Evolutionary conservation across 768 basidiomycete species (phyloP), one percentile per base, ranked within the genome.

Genomic region (Brasilioporus rufonigricans): DNA sequence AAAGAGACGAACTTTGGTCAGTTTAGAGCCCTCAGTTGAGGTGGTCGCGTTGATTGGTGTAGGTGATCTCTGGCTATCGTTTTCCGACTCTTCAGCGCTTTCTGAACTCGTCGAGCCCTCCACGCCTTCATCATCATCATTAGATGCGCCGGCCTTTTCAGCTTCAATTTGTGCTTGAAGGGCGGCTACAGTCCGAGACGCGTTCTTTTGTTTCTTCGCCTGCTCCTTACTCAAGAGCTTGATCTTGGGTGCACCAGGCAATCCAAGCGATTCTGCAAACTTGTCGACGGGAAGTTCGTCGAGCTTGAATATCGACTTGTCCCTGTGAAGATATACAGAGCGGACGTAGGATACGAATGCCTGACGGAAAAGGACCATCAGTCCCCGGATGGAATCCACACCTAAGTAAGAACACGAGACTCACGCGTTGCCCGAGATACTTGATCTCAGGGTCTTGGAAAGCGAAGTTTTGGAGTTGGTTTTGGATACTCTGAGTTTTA

Each of bases 381-480:
- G 49, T 19, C 23, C 1, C 32, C 0, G 2, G 2, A 29, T 0
- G 5, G 33, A 1, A 35, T 38, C 4, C 8, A 4, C 1, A 5
- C 10, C 11, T 1, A 2, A 35, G 18, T 2, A 33, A 27, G 44
- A 55, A 21, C 8, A 21, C 38, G 39, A 35, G 29, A 79, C 86
- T 54, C 63, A 95, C 95, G 52, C 92, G 76, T 69, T 98, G 96
- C 11, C 88, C 97, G 11, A 99, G 82, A 70, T 98, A 97, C 69
- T 98, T 99, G 73, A 98, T 86, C 71, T 99, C 94, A 0, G 94
- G 91, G 55, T 95, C 93, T 73, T 93, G 86, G 74, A 98, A 99
- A 0, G 90, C 88, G 35, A 97, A 81, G 50, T 85, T 92, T 72
- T 99, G 97, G 43, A 98, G 77, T 70, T 94, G 89, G 59, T 91